Base-by-base conservation (phyloP, 148 eudicot genomes). In the Heliosperma pusillum region DNA sequence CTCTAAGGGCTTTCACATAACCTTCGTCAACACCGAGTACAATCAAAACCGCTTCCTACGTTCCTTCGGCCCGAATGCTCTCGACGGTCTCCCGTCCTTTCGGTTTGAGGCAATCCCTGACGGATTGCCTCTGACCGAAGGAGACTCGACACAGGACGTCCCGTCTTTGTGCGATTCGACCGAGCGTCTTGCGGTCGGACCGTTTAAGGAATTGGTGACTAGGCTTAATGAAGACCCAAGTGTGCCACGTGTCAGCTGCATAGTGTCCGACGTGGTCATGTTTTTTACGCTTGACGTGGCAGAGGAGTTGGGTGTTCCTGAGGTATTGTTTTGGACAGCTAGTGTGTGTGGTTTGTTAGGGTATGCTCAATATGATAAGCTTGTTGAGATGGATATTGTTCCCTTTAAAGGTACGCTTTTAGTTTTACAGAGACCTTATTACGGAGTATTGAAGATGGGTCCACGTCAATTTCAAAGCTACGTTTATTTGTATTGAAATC, bases 101-200 rank as follows among this genome's bases (percentile, higher is more conserved):
- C 22, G 66, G 10, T 87, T 83, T 20, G 81, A 74, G 58, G 22
- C 82, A 45, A 83, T 87, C 5, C 75, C 86, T 4, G 90, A 87
- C 11, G 88, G 90, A 7, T 36, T 87, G 7, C 85, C 88, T 0
- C 80, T 76, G 0, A 33, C 74, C 0, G 83, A 82, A 11, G 70
- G 71, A 0, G 82, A 84, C 20, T 52, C 77, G 27, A 78, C 87
- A 0, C 86, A 84, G 69, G 82, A 85, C 61, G 59, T 79, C 70
- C 57, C 52, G 0, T 4, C 69, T 25, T 63, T 81, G 0, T 81
- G 75, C 73, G 1, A 1, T 22, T 72, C 79, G 44, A 65, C 69
- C 5, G 62, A 25, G 30, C 19, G 3, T 7, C 12, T 69, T 11
- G 27, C 69, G 70, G 65, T 75, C 2, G 19, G 25, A 1, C 83